A percentile compares a stretch with the other conserved stretches of the same genome.
Evolutionary conservation across 2,329 filamentous ascomycete genomes (phyloP).

Genomic region (Didymella arachidicola): DNA sequence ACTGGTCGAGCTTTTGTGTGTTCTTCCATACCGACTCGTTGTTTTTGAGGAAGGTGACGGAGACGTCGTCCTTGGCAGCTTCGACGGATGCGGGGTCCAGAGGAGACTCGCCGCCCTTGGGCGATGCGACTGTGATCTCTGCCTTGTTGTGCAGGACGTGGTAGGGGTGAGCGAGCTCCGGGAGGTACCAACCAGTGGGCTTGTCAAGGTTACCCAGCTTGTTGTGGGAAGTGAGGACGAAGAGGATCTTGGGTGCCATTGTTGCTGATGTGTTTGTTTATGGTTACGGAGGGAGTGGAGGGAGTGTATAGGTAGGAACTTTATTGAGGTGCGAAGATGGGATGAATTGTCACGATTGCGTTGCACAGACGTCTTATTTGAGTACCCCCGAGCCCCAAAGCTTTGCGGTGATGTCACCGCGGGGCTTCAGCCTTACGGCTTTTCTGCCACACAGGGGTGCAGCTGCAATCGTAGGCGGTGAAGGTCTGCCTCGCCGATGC

Average conservation of each 20-base stretch:
- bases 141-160: constrained; percentile 48
- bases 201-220: constrained; percentile 54
- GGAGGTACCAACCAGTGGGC: constrained; percentile 74
- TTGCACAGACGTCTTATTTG: constrained; percentile 1
- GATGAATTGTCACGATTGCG: neutral
- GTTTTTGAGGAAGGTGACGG: constrained; percentile 55
- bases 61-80: constrained; percentile 58
- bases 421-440: constrained; percentile 8
- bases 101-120: constrained; percentile 50
- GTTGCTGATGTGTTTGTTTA: neutral
- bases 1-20: constrained; percentile 65
- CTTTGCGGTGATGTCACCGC: constrained; percentile 8
- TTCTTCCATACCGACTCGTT: constrained; percentile 69
- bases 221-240: constrained; percentile 72
- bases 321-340: neutral
- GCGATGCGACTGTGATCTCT: constrained; percentile 52
- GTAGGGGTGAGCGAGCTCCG: constrained; percentile 51
- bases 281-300: neutral
- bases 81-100: constrained; percentile 49
- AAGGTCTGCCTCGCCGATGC: neutral
- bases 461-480: neutral
- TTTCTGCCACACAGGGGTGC: neutral
- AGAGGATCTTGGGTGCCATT: constrained; percentile 65
- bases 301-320: neutral
- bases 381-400: neutral